Conservation (phyloP, 441 rosid genomes). For the Euphorbia schlechtendalii region DNA sequence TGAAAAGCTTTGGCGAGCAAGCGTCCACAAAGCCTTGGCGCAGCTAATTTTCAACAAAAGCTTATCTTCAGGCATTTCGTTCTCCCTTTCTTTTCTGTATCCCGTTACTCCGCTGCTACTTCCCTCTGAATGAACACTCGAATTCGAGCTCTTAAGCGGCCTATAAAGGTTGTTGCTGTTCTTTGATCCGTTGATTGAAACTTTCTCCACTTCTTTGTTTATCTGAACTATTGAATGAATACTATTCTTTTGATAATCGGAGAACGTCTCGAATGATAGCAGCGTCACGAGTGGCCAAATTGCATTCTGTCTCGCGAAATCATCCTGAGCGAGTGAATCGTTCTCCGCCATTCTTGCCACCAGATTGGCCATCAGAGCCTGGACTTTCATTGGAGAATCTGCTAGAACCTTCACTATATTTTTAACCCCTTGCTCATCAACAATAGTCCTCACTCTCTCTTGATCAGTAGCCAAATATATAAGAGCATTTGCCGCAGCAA, state of each 20-base stretch:
- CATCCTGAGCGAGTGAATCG: constrained; percentile 39
- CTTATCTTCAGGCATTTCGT: constrained; percentile 35
- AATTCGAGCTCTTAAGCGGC: constrained; percentile 15
- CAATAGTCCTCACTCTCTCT: constrained; percentile 38
- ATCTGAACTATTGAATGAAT: constrained; percentile 51
- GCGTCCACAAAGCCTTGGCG: constrained; percentile 50
- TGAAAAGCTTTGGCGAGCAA: constrained; percentile 34
- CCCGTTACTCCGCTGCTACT: constrained; percentile 36
- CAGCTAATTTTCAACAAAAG: constrained; percentile 36
- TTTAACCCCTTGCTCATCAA: constrained; percentile 34
- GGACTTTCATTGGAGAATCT: constrained; percentile 45
- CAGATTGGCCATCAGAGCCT: constrained; percentile 34
- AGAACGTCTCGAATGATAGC: constrained; percentile 39
- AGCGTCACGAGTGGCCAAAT: constrained; percentile 44
- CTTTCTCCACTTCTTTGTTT: constrained; percentile 38
- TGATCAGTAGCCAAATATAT: constrained; percentile 30
- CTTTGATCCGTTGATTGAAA: constrained; percentile 9
- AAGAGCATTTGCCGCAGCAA: constrained; percentile 40
- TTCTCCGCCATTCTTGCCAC: constrained; percentile 49
- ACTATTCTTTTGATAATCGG: constrained; percentile 35
- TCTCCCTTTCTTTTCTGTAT: constrained; percentile 42
- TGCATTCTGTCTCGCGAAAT: constrained; percentile 45
- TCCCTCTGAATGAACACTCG: constrained; percentile 37
- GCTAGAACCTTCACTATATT: constrained; percentile 40
- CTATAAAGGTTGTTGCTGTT: constrained; percentile 6